Conservation (phyloP, 1,284 basidiomycete species). For the Rhodotorula sp. region DNA sequence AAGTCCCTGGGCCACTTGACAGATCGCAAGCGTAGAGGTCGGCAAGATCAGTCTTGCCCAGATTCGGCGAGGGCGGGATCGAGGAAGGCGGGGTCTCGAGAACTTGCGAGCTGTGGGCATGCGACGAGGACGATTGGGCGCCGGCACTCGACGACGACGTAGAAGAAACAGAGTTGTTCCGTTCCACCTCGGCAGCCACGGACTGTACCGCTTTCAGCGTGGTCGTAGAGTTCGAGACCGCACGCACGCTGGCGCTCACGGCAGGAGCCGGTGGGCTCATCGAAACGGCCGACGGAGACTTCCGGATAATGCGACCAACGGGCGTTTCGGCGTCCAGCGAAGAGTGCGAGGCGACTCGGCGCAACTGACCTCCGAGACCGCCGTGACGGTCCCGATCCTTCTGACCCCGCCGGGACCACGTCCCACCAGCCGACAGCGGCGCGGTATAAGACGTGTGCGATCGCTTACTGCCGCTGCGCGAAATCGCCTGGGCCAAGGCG, state of each 20-base stretch:
- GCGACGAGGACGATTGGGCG: slow-evolving; percentile 24
- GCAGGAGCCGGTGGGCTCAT: background rate
- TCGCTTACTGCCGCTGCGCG: background rate
- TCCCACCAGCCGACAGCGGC: slow-evolving; percentile 24
- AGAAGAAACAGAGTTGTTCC: slow-evolving; percentile 41
- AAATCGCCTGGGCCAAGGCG: slow-evolving; percentile 17
- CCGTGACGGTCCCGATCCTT: background rate
- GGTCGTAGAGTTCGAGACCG: background rate
- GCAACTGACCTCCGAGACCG: slow-evolving; percentile 10
- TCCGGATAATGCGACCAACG: background rate
- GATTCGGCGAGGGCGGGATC: slow-evolving; percentile 36
- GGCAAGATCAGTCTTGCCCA: slow-evolving; percentile 20
- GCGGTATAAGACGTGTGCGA: background rate
- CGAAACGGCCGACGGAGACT: background rate
- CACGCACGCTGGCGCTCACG: background rate
- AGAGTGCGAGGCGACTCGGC: slow-evolving; percentile 23
- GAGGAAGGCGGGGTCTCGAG: slow-evolving; percentile 37
- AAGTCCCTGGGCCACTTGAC: background rate
- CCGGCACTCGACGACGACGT: slow-evolving; percentile 28
- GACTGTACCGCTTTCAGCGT: too few relatives aligned
- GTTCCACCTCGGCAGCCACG: slow-evolving; percentile 23
- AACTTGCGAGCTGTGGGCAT: slow-evolving; percentile 17
- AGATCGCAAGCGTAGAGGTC: slow-evolving; percentile 3
- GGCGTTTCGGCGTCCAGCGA: slow-evolving; percentile 16
- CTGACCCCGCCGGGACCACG: slow-evolving; percentile 7